Evolutionary conservation across 345 rosid species (phyloP), one percentile per base, ranked within the genome.

Genomic region (Conringia planisiliqua): DNA sequence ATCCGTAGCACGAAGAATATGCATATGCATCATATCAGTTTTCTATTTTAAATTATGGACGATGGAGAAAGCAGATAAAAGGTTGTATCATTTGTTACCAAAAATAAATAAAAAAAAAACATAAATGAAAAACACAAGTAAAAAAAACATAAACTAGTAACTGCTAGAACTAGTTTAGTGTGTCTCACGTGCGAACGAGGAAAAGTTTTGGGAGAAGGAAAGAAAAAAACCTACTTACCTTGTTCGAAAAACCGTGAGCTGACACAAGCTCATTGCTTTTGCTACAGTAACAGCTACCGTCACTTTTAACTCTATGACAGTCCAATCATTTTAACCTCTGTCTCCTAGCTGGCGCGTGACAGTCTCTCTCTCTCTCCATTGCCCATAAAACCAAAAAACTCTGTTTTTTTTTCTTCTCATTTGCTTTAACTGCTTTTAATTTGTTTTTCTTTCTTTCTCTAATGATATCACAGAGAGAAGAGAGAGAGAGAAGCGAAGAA

Each of bases 261-360:
- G 70, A 62, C 76, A 77, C 76, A 71, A 71, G 68, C 62, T 71
- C 17, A 77, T 64, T 65, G 68, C 57, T 50, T 71, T 38, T 16
- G 73, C 56, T 77, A 77, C 57, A 71, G 81, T 77, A 32, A 71
- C 81, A 57, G 40, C 9, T 7, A 13, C 82, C 55, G 77, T 79
- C 70, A 72, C 44, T 62, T 73, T 62, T 50, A 17, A 3, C 27
- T 14, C 60, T 13, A 55, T 73, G 29, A 82, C 83, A 77, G 81
- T 50, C 87, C 75, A 86, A 81, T 82, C 87, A 82, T 81, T 78
- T 75, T 66, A 70, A 71, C 72, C 40, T 57, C 66, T 42, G 72
- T 43, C 30, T 40, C 48, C 16, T 43, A 46, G 17, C 51, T 39
- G 55, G 76, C 76, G 76, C 79, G 72, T 74, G 75, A 72, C 26